Evolutionary conservation across 1,284 basidiomycete genomes (phyloP), one percentile per base, ranked within the genome.

Genomic region (Austroboletus niveus): DNA sequence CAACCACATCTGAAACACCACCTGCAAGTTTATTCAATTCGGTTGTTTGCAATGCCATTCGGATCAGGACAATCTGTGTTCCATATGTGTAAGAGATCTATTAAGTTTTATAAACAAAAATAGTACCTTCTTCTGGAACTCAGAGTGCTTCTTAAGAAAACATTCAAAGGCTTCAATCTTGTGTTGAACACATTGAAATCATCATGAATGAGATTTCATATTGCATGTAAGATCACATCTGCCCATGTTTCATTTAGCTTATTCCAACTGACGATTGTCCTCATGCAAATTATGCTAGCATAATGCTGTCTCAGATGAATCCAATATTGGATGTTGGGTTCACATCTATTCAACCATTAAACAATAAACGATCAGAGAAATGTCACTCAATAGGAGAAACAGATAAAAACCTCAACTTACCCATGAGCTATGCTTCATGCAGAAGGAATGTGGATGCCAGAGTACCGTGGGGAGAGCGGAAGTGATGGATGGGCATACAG

Each of bases 191-290:
- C 91, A 89, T 73, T 82, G 57, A 34, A 36, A 24, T 4, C 8
- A 40, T 43, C 8, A 6, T 0, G 1, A 6, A 17, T 53, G 30
- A 55, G 43, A 17, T 12, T 10, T 34, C 14, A 38, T n/a, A 14
- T 17, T 3, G 3, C 4, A 17, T 9, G 17, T n/a, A 15, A 14
- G 36, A 38, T 5, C 2, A 38, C 6, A 42, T 29, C 34, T 17
- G 78, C 81, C 66, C 92, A 88, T 57, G 94, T 80, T 63, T 89
- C 88, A 63, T 94, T 92, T 22, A 94, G 78, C 71, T 94, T 94
- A 69, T 94, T 92, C 8, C 92, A 76, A 0, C 90, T 92, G 2
- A 94, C 80, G 83, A 48, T 30, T 17, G n/a, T 9, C 1, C 8
- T 89, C 80, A 17, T 17, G 17, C 1, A 1, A 17, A 17, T 17